Conservation (phyloP, 2,329 filamentous ascomycete genomes). For the Penicillium sp. region DNA sequence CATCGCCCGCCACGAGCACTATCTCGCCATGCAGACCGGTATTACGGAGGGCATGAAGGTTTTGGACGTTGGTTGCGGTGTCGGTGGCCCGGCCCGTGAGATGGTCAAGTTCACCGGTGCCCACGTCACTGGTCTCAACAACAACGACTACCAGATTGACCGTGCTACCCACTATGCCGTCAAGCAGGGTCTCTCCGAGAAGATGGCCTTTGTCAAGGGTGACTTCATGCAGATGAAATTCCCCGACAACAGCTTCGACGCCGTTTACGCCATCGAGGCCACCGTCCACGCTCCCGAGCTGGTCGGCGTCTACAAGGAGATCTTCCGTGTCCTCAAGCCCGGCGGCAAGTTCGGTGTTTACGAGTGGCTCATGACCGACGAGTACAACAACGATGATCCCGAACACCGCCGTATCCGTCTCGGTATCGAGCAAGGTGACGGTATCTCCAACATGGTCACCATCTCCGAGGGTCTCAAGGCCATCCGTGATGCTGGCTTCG, state of each 20-base stretch:
- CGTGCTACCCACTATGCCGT: slow-evolving; percentile 82
- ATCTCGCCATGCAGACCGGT: slow-evolving; percentile 85
- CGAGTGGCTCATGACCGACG: slow-evolving; percentile 98
- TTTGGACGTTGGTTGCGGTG: slow-evolving; percentile 94
- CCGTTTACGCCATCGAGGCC: slow-evolving; percentile 95
- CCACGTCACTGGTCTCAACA: slow-evolving; percentile 91
- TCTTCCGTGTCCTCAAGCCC: slow-evolving; percentile 92
- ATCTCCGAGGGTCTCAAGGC: slow-evolving; percentile 77
- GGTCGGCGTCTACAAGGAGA: slow-evolving; percentile 90
- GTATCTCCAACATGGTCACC: slow-evolving; percentile 96
- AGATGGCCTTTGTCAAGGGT: slow-evolving; percentile 86
- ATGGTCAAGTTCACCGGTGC: slow-evolving; percentile 94
- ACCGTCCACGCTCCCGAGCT: slow-evolving; percentile 92
- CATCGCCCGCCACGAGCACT: slow-evolving; percentile 96
- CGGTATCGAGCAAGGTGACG: slow-evolving; percentile 92
- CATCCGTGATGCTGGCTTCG: slow-evolving; percentile 85
- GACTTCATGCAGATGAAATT: slow-evolving; percentile 99
- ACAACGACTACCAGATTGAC: slow-evolving; percentile 99
- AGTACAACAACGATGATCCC: slow-evolving; percentile 86
- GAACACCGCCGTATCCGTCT: slow-evolving; percentile 87
- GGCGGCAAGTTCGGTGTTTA: slow-evolving; percentile 96
- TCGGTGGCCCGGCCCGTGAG: slow-evolving; percentile 91
- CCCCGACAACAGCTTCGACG: slow-evolving; percentile 87
- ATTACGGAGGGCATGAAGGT: slow-evolving; percentile 86
- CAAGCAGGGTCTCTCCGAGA: slow-evolving; percentile 76